phyloP scores from a whole-genome alignment of 768 basidiomycete species.

The Boletus patriciae region DNA sequence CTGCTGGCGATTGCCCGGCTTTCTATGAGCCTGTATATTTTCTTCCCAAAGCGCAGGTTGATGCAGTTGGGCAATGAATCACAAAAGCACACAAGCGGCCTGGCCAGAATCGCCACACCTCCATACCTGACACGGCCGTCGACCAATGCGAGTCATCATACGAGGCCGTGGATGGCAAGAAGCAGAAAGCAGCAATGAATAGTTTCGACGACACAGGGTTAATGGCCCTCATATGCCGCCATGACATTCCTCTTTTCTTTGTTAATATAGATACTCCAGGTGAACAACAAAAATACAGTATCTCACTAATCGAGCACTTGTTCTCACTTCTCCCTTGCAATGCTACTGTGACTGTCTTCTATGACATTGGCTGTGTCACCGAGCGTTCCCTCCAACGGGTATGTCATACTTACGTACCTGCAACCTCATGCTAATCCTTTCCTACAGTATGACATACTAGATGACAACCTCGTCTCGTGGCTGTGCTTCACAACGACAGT shows the following conservation, averaged over 20 bases:
- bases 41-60: no score
- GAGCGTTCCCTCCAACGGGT: no score
- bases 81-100: no score
- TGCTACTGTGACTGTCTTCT: neutral
- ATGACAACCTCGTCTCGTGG: no score
- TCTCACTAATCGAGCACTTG: conserved; percentile 22
- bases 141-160: conserved; percentile 36
- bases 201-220: conserved; percentile 35
- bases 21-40: no score
- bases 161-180: conserved; percentile 35
- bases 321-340: conserved; percentile 28
- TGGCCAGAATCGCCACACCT: no score
- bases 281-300: conserved; percentile 32
- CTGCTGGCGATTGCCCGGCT: no score
- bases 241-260: conserved; percentile 41
- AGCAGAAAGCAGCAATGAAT: conserved; percentile 24
- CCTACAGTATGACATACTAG: no score
- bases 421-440: no score
- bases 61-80: no score
- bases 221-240: conserved; percentile 40
- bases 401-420: no score
- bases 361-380: neutral
- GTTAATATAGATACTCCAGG: conserved; percentile 24
- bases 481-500: no score
- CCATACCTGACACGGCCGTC: conserved; percentile 32